These are phyloP conservation scores for Helicocarpus griseus DNA, from an alignment of 2,329 filamentous ascomycete genomes.

Conservation along the genomic window DNA sequence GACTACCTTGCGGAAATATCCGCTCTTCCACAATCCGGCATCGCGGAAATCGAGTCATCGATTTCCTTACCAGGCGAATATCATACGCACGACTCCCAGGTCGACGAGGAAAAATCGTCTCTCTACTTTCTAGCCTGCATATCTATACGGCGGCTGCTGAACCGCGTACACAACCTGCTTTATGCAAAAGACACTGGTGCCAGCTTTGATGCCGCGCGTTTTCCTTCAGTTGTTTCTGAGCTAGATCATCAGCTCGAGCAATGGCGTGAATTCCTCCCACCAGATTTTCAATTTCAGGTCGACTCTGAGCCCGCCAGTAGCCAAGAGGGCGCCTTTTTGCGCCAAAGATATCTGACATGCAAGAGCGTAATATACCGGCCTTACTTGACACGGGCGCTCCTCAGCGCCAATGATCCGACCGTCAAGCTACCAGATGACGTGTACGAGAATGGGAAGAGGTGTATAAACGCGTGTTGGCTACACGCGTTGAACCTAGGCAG, in stretches of 20 bases:
- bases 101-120: slow-evolving; percentile 39
- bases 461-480: slow-evolving; percentile 39
- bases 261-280: slow-evolving; percentile 25
- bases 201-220: slow-evolving; percentile 35
- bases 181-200: slow-evolving; percentile 40
- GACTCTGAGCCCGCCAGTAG: slow-evolving; percentile 23
- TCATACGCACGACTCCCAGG: slow-evolving; percentile 32
- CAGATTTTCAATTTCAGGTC: slow-evolving; percentile 24
- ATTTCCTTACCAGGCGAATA: slow-evolving; percentile 41
- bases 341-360: slow-evolving; percentile 44
- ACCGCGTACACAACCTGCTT: slow-evolving; percentile 27
- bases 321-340: slow-evolving; percentile 40
- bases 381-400: slow-evolving; percentile 42
- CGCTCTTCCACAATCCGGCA: slow-evolving; percentile 41
- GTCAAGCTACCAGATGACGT: slow-evolving; percentile 24
- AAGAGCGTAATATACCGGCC: slow-evolving; percentile 45
- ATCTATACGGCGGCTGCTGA: slow-evolving; percentile 22
- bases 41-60: slow-evolving; percentile 43
- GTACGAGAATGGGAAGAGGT: slow-evolving; percentile 35
- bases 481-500: slow-evolving; percentile 42
- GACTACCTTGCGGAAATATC: slow-evolving; percentile 46
- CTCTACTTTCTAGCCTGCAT: slow-evolving; percentile 48
- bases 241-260: slow-evolving; percentile 25
- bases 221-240: slow-evolving; percentile 38
- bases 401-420: slow-evolving; percentile 23